Evolutionary conservation across 768 basidiomycete species (phyloP), one percentile per base, ranked within the genome.

Genomic region (Artomyces pyxidatus): DNA sequence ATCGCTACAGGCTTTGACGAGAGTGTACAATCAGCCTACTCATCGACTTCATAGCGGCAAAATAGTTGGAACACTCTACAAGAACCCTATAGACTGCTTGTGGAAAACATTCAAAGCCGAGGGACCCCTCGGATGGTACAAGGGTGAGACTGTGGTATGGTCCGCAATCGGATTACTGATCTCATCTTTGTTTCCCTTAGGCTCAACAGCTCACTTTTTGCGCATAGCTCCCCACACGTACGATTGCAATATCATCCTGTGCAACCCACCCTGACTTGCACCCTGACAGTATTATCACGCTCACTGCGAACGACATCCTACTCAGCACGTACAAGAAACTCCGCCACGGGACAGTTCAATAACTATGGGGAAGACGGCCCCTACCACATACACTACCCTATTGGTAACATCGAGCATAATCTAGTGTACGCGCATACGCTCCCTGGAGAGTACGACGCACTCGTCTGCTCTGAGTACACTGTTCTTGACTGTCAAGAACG

Each of bases 1-100:
- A 28, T 39, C 37, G 26, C 49, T 47, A 16, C 58, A 89, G 80
- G 85, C 88, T 43, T 67, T 98, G 42, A 98, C 96, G 6, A 77
- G 96, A 49, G 83, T 98, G 77, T 99, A 98, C 65, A 97, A 97
- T 61, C 96, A 95, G 72, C 88, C 90, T 9, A 92, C 90, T 0
- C 73, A 72, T 56, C 69, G 69, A 39, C 73, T 81, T 30, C 81
- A 85, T 2, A 74, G 85, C 57, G 92, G 92, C 28, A 81, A 71
- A 57, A 62, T 78, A 25, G 76, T 80, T 53, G 94, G 92, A 11
- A 70, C 80, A 1, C 68, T 94, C 17, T 96, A 98, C 68, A 87
- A 77, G 64, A 93, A 87, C 61, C 94, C 94, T 3, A 83, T 97
- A 58, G 93, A 97, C 59, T 97, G 95, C 68, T 71, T 99, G 43